phyloP scores from a whole-genome alignment of 306 rosid genomes.

The Pyrus pyrifolia region DNA sequence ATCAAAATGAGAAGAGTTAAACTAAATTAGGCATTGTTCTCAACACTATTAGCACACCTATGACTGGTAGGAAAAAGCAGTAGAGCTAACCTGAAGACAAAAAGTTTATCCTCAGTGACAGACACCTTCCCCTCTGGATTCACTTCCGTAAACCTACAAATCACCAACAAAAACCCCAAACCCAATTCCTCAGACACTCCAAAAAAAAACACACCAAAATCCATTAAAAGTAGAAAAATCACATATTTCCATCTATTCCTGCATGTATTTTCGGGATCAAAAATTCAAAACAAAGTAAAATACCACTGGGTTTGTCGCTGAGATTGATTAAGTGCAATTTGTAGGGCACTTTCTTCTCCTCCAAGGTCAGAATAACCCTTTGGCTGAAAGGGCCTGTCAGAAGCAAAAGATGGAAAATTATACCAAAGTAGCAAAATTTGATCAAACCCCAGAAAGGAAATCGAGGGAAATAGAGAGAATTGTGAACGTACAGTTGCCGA shows the following conservation, averaged over 20 bases:
- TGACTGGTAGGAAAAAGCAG: too few species aligned
- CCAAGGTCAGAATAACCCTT: conserved; percentile 70
- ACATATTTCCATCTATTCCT: neutral
- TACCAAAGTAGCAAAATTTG: neutral
- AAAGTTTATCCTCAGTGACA: neutral
- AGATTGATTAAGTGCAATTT: conserved; percentile 45
- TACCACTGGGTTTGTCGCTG: conserved; percentile 66
- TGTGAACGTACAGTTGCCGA: conserved; percentile 63
- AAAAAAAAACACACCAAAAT: neutral
- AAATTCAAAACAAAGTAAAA: neutral
- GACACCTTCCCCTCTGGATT: conserved; percentile 91
- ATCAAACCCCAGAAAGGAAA: conserved; percentile 5
- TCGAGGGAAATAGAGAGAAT: neutral
- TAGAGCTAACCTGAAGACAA: too few species aligned
- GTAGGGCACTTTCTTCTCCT: conserved; percentile 74
- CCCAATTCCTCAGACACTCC: conserved; percentile 1
- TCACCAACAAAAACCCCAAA: conserved; percentile 6
- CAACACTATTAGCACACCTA: too few species aligned
- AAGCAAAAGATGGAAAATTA: neutral
- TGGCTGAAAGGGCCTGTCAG: conserved; percentile 68
- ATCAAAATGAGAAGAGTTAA: too few species aligned
- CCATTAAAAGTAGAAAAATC: neutral
- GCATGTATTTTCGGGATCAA: neutral
- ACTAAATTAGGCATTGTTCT: too few species aligned
- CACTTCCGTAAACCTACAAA: conserved; percentile 59